Evolutionary conservation across 1,284 basidiomycete genomes (phyloP), one percentile per base, ranked within the genome.

Genomic region (Trametes versicolor): DNA sequence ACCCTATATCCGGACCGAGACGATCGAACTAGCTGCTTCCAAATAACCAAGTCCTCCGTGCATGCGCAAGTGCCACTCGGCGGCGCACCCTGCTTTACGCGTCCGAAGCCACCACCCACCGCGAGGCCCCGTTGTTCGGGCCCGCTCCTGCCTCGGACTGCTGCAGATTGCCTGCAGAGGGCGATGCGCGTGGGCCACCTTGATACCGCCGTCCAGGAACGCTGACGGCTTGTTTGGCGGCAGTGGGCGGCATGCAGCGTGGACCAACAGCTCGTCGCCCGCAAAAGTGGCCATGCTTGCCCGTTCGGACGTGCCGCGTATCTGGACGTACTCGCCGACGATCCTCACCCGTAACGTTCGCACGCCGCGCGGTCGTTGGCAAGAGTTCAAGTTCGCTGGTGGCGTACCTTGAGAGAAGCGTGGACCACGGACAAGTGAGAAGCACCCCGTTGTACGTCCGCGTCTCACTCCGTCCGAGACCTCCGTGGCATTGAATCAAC

Each of bases 201-300:
- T 45, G 54, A 29, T 55, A 23, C 36, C 12, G 52, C 52, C 52
- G 36, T 32, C 52, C 52, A 54, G 52, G 52, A 54, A 54, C 52
- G 37, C n/a, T 41, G 52, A 41, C 52, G 52, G 52, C 52, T 54
- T 54, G 52, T 54, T 54, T 54, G 52, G 41, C 41, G 41, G 41
- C 41, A 43, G 39, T 12, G 9, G 52, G 21, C 21, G 36, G 29
- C 37, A 25, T 21, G 32, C 23, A 37, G 51, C 51, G 19, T 36
- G 50, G 19, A 34, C 34, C 29, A 52, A 52, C 50, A 52, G 50
- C 50, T 52, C 50, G 50, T 36, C 32, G 50, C 29, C 9, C 25
- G 45, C 25, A 25, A 23, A 48, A 48, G 45, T 48, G 45, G 45
- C 3, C 45, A 48, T 25, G 21, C 7, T 10, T 23, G 45, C 45